phyloP scores from a whole-genome alignment of 768 basidiomycete genomes.

The Cyclocybe cylindracea region DNA sequence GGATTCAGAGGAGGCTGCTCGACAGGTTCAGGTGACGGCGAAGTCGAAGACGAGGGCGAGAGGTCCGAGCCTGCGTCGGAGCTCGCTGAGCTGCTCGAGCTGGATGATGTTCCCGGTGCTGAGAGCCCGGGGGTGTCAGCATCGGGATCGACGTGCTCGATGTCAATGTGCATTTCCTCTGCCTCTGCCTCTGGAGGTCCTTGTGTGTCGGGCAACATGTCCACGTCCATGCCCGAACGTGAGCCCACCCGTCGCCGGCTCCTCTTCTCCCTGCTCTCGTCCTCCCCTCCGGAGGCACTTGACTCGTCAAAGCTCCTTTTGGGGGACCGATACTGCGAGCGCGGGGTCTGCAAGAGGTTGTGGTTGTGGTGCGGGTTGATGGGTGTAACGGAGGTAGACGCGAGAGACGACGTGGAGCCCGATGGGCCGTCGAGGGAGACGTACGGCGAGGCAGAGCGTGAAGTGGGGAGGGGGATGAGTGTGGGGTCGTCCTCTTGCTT shows the following conservation, averaged over 20 bases:
- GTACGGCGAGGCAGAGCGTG: conserved; percentile 22
- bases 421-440: conserved; percentile 11
- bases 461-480: conserved; percentile 21
- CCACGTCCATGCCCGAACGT: not conserved
- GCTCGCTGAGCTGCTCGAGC: conserved; percentile 14
- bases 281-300: conserved; percentile 26
- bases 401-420: conserved; percentile 8
- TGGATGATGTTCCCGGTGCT: conserved; percentile 13
- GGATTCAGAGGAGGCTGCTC: not conserved
- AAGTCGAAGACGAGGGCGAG: conserved; percentile 23
- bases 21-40: conserved; percentile 23
- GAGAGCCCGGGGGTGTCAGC: conserved; percentile 23
- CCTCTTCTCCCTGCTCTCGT: conserved; percentile 13
- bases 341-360: conserved; percentile 6
- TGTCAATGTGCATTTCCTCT: not conserved
- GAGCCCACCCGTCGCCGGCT: conserved; percentile 11
- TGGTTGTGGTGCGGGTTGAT: not conserved
- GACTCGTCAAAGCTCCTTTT: conserved; percentile 39
- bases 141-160: conserved; percentile 20
- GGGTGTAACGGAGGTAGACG: conserved; percentile 8
- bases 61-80: conserved; percentile 11
- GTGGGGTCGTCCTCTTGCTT: conserved; percentile 11
- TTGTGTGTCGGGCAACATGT: not conserved
- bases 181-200: not conserved
- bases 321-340: conserved; percentile 24